Evolutionary conservation across 139 green algal genomes (phyloP).

Genomic region (Dunaliella sp.): DNA sequence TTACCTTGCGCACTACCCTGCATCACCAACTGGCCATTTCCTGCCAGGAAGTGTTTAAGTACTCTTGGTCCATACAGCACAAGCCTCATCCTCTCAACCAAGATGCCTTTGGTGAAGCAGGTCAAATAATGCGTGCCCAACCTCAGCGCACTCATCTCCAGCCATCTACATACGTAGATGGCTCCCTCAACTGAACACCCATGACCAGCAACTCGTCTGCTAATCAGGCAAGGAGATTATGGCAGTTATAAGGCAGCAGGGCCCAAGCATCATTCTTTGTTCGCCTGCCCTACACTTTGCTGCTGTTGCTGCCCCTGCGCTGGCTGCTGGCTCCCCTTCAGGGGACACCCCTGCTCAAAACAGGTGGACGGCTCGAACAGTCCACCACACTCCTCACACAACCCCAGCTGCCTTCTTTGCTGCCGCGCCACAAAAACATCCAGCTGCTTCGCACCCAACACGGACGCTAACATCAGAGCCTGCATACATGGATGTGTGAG

Average conservation of each 20-base stretch:
- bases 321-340: background rate
- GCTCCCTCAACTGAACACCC: no score
- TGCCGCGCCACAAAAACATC: constrained; percentile 55
- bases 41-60: no score
- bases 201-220: background rate
- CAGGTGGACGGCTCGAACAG: constrained; percentile 57
- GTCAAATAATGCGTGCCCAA: no score
- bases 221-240: background rate
- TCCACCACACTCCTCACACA: constrained; percentile 78
- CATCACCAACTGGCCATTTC: no score
- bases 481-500: constrained; percentile 21
- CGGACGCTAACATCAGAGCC: constrained; percentile 52
- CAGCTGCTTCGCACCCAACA: constrained; percentile 46
- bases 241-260: background rate
- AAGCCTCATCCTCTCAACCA: no score
- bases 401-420: constrained; percentile 68
- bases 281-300: background rate
- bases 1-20: no score
- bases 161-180: no score
- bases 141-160: no score
- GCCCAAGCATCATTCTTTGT: background rate
- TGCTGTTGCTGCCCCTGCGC: background rate
- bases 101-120: no score
- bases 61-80: no score
- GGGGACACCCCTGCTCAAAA: constrained; percentile 39